These are phyloP conservation scores for Penicillium sp. DNA, from an alignment of 2,329 filamentous ascomycete species.

Conservation along the genomic window DNA sequence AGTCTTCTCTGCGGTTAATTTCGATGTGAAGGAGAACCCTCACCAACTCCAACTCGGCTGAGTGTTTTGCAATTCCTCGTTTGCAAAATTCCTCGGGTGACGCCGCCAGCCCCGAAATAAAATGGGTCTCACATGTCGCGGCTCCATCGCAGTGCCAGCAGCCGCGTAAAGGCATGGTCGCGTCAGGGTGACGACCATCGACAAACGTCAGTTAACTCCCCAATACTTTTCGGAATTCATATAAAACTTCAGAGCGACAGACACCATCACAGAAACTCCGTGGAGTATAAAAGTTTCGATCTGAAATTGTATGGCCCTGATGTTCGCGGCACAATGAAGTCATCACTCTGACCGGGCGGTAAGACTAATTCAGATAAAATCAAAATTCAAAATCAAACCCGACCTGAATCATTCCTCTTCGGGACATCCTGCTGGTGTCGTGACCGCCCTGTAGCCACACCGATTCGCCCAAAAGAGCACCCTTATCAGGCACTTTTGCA, in stretches of 20 bases:
- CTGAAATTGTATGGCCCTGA: too few species aligned
- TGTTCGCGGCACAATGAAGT: not conserved
- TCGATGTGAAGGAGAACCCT: not conserved
- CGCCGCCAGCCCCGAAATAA: conserved; percentile 1
- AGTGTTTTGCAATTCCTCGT: too few species aligned
- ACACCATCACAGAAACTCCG: too few species aligned
- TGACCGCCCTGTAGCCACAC: conserved; percentile 19
- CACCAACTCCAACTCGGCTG: too few species aligned
- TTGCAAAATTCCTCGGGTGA: conserved; percentile 1
- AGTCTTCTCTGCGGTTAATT: not conserved
- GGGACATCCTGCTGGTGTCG: not conserved
- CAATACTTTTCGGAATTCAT: too few species aligned
- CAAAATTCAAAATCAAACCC: not conserved
- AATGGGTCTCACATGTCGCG: not conserved
- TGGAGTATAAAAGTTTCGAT: too few species aligned
- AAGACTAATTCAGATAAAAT: not conserved
- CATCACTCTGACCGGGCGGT: not conserved
- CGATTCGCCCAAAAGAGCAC: conserved; percentile 35
- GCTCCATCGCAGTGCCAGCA: not conserved
- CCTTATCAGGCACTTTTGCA: not conserved
- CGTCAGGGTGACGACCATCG: too few species aligned
- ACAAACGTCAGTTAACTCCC: too few species aligned
- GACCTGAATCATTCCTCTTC: not conserved
- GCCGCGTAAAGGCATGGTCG: too few species aligned
- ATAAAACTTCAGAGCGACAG: too few species aligned